These are phyloP conservation scores for Chaetomium fimeti DNA, from an alignment of 495 filamentous ascomycete genomes.

Conservation along the genomic window DNA sequence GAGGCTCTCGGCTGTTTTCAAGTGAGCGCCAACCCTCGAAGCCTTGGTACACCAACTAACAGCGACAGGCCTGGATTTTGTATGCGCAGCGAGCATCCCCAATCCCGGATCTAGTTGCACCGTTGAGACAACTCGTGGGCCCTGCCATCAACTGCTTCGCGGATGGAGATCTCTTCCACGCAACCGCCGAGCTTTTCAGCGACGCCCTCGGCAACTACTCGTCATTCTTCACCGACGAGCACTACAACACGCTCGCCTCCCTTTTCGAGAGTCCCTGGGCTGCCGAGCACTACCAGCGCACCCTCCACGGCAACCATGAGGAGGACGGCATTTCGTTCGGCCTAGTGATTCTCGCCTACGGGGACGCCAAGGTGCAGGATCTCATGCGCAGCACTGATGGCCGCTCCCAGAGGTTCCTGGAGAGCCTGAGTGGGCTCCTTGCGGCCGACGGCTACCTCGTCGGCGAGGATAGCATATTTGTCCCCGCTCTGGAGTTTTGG, in stretches of 20 bases:
- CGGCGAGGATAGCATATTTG: constrained; percentile 73
- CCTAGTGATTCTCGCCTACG: constrained; percentile 67
- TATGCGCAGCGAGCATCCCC: constrained; percentile 62
- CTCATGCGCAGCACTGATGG: constrained; percentile 45
- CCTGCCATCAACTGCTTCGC: constrained; percentile 57
- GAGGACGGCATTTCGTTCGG: constrained; percentile 67
- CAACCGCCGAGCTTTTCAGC: constrained; percentile 61
- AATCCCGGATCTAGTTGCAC: constrained; percentile 53
- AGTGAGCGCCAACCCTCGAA: constrained; percentile 37
- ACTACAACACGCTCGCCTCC: constrained; percentile 54
- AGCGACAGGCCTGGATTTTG: constrained; percentile 60
- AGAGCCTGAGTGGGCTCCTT: constrained; percentile 60
- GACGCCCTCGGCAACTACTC: constrained; percentile 65
- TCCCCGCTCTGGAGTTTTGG: constrained; percentile 83
- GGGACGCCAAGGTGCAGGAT: constrained; percentile 56
- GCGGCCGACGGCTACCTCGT: constrained; percentile 69
- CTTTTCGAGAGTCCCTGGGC: constrained; percentile 60
- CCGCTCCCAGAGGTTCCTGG: constrained; percentile 50
- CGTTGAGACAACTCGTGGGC: constrained; percentile 56
- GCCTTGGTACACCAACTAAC: constrained; percentile 11
- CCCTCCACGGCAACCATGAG: constrained; percentile 61
- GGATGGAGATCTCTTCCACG: constrained; percentile 53
- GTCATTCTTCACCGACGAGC: constrained; percentile 56
- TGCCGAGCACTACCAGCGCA: constrained; percentile 47
- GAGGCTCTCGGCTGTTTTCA: constrained; percentile 62